Conservation (phyloP, 352 stramenopile species). For the Pythium inflatum region DNA sequence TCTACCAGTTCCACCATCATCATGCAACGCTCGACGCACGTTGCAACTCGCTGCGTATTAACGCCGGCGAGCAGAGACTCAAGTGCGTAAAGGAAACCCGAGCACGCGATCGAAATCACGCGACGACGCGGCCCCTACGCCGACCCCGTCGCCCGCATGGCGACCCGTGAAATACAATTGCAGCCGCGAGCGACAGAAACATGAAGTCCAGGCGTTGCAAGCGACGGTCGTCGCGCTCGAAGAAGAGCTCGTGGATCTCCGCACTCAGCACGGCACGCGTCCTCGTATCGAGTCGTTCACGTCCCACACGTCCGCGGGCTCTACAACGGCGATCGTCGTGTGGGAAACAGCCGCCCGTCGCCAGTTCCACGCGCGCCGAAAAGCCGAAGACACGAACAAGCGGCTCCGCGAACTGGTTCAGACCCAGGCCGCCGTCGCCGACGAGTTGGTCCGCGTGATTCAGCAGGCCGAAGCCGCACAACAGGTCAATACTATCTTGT, state of each 20-base stretch:
- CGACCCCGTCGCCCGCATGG: too few species aligned
- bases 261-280: neutral
- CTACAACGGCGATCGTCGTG: neutral
- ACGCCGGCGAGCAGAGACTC: too few species aligned
- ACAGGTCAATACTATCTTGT: too few species aligned
- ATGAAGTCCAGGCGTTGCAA: constrained; percentile 1
- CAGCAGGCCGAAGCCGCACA: constrained; percentile 2
- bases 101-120: too few species aligned
- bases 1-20: too few species aligned
- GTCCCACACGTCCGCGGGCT: neutral
- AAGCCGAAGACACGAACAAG: constrained; percentile 1
- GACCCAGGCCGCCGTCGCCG: neutral
- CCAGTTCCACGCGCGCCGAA: constrained; percentile 13
- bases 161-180: constrained; percentile 15
- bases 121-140: too few species aligned
- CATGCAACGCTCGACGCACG: too few species aligned
- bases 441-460: constrained; percentile 2
- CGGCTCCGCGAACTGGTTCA: constrained; percentile 2
- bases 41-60: too few species aligned
- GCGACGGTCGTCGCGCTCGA: neutral
- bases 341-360: constrained; percentile 4
- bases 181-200: constrained; percentile 19
- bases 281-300: too few species aligned
- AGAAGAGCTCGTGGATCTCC: constrained; percentile 3
- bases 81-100: too few species aligned